Evolutionary conservation across 768 basidiomycete genomes (phyloP).

Genomic region (Psilocybe cubensis): DNA sequence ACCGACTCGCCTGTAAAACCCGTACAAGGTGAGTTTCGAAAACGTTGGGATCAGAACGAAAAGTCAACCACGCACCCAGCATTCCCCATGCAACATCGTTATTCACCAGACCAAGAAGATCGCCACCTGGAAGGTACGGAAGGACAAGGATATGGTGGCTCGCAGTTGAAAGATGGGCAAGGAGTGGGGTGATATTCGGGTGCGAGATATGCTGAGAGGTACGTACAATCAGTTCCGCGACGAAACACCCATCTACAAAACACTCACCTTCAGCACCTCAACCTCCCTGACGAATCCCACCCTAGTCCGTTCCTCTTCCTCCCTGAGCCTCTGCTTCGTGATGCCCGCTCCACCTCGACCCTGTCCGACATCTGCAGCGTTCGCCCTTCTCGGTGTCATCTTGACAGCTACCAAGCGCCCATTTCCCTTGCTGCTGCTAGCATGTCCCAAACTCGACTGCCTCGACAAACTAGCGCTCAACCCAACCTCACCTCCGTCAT

Average conservation of each 20-base stretch:
- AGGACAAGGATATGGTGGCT: constrained; percentile 81
- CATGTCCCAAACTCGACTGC: constrained; percentile 14
- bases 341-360: background rate
- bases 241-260: constrained; percentile 1
- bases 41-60: background rate
- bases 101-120: constrained; percentile 78
- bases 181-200: constrained; percentile 75
- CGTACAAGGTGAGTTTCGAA: background rate
- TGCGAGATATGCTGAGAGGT: constrained; percentile 71
- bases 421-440: background rate
- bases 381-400: constrained; percentile 42
- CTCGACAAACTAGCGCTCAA: constrained; percentile 15
- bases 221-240: background rate
- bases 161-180: constrained; percentile 71
- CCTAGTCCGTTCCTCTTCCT: constrained; percentile 70
- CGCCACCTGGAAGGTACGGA: constrained; percentile 77
- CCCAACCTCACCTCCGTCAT: constrained; percentile 5
- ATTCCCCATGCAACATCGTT: constrained; percentile 48
- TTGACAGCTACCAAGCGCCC: constrained; percentile 50
- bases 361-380: constrained; percentile 20
- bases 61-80: constrained; percentile 30
- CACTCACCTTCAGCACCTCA: constrained; percentile 77
- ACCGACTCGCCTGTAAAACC: constrained; percentile 45
- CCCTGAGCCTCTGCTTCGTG: constrained; percentile 21
- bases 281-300: constrained; percentile 84